Percentiles rank a stretch among this genome's conserved stretches.
Conservation (phyloP, 164 flowering plant genomes). For the Sextonia rubra region DNA sequence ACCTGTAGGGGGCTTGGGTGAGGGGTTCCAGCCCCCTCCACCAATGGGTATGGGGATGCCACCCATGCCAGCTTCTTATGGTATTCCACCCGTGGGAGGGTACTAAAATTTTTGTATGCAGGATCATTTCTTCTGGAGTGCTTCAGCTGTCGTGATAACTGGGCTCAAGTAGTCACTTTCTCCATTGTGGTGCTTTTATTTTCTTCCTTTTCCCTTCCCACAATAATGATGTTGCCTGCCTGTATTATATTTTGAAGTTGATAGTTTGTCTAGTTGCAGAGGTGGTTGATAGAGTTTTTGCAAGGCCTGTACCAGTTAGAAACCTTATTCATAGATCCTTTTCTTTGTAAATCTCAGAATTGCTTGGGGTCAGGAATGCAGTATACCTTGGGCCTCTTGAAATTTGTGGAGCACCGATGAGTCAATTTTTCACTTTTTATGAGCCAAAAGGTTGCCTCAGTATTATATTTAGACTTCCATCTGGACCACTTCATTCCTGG, state of each 20-base stretch:
- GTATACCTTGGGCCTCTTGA: not conserved
- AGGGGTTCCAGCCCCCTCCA: constrained; percentile 68
- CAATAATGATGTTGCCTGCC: not conserved
- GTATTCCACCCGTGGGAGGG: constrained; percentile 84
- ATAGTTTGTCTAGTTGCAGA: not conserved
- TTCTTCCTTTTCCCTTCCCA: not conserved
- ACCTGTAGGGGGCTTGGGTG: constrained; percentile 58
- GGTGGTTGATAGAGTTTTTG: not conserved
- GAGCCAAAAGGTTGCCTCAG: no score
- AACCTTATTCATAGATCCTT: not conserved
- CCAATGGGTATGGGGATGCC: constrained; percentile 48
- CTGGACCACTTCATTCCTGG: no score
- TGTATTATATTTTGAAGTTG: not conserved
- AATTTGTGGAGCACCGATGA: no score
- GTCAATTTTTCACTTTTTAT: no score
- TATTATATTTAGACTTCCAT: no score
- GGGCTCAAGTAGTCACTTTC: not conserved
- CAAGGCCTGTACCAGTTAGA: not conserved
- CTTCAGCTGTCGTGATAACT: not conserved
- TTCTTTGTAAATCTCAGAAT: not conserved
- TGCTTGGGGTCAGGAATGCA: not conserved
- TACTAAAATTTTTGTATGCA: constrained; percentile 25
- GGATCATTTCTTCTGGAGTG: not conserved
- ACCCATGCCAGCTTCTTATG: constrained; percentile 44
- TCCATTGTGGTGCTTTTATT: not conserved